Base-by-base conservation (phyloP, 441 rosid genomes). In the Cnidoscolus chayamansa region DNA sequence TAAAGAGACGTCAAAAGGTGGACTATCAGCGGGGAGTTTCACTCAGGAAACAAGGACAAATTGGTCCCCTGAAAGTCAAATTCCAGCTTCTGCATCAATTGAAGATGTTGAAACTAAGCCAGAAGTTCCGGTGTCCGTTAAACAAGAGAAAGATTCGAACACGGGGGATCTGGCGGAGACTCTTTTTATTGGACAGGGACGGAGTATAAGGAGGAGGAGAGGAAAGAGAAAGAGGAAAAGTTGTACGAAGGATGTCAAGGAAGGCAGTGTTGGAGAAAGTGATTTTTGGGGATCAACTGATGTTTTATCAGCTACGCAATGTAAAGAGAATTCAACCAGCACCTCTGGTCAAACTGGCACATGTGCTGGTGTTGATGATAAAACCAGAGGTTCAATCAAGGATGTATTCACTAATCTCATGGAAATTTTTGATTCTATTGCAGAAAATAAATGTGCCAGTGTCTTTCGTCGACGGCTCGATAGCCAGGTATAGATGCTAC, bases 171-270 rank as follows among this genome's bases (percentile, higher is more conserved):
- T 84, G 31, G 54, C 72, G 13, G 78, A 76, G 51, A 55, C 73
- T 76, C 72, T 87, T 54, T 74, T 57, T 11, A 70, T 83, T 37
- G 90, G 85, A 63, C 87, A 85, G 74, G 78, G 81, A 64, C 82
- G 67, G 65, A 73, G 78, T 72, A 55, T 90, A 76, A 88, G 81
- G 72, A 85, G 86, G 80, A 85, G 85, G 83, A 86, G 98, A 75
- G 97, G 98, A 40, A 88, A 89, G 79, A 83, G 98, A 76, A 94
- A 90, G 81, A 84, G 98, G 75, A 94, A 94, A 81, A 81, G 80
- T 60, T 84, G 90, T 76, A 72, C 75, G 56, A 87, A 75, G 75
- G 88, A 88, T 69, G 79, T 74, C 47, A 86, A 81, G 58, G 90
- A 86, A 82, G 89, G 84, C 55, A 93, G 96, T 73, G 80, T 84